phyloP scores from a whole-genome alignment of 2,329 filamentous ascomycete genomes.

The Venturia aucupariae region DNA sequence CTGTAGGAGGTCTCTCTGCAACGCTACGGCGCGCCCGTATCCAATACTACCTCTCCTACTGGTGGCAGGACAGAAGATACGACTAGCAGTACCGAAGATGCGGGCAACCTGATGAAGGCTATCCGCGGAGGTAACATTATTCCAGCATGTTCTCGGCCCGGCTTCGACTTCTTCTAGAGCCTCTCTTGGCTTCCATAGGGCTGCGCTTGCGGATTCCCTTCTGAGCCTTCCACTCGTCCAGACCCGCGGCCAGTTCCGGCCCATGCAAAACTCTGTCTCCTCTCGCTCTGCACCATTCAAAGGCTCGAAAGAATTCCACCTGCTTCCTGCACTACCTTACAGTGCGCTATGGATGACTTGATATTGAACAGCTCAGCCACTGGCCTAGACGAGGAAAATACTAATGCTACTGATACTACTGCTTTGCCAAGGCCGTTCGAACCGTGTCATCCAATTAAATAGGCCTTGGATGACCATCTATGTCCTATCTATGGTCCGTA shows the following conservation, averaged over 20 bases:
- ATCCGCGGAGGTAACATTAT: neutral
- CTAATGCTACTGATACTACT: neutral
- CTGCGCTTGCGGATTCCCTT: neutral
- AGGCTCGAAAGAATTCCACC: neutral
- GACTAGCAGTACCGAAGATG: neutral
- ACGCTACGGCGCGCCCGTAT: neutral
- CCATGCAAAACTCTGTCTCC: neutral
- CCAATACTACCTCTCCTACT: too few species aligned
- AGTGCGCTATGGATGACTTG: neutral
- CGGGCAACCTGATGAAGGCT: neutral
- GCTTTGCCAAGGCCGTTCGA: neutral
- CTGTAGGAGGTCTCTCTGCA: neutral
- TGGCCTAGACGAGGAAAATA: neutral
- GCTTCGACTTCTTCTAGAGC: conserved; percentile 2
- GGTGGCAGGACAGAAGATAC: too few species aligned
- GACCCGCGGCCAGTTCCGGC: neutral
- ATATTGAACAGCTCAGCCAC: neutral
- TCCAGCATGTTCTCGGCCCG: neutral
- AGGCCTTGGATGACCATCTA: neutral
- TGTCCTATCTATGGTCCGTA: neutral
- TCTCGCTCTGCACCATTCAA: neutral
- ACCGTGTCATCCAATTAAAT: neutral
- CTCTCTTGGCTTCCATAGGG: neutral
- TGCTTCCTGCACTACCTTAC: neutral
- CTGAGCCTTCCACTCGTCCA: too few species aligned